These are phyloP conservation scores for Sicyos baderoa DNA, from an alignment of 306 rosid species.

Conservation along the genomic window DNA sequence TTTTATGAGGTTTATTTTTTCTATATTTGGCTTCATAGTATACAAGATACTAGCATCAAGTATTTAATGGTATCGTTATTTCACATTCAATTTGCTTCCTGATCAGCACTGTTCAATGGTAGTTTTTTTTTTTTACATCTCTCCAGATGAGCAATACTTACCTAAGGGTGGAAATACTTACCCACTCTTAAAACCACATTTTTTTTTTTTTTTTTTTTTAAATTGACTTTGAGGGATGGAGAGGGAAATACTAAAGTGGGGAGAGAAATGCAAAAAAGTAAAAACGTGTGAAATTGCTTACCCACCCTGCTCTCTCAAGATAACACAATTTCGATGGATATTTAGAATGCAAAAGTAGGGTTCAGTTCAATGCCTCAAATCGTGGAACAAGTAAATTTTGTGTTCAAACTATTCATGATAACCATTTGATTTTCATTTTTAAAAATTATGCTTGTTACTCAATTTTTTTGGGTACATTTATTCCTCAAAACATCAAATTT, in stretches of 20 bases:
- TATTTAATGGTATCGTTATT: not conserved
- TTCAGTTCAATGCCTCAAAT: not conserved
- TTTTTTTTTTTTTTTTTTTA: too few relatives aligned
- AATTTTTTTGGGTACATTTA: not conserved
- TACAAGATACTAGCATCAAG: not conserved
- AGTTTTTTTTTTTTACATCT: not conserved
- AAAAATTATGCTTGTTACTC: not conserved
- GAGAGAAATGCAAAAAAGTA: too few relatives aligned
- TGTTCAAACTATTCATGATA: not conserved
- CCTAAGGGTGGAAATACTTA: too few relatives aligned
- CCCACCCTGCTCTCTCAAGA: constrained; percentile 3
- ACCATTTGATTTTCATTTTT: not conserved
- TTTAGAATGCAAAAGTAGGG: not conserved
- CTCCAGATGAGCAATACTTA: too few relatives aligned
- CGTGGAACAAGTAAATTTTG: not conserved
- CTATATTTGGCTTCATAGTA: not conserved
- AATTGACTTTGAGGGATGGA: too few relatives aligned
- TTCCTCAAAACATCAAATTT: not conserved
- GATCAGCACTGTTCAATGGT: not conserved
- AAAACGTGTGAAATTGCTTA: too few relatives aligned
- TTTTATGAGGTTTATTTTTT: not conserved
- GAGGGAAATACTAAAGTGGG: too few relatives aligned
- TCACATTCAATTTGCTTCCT: not conserved
- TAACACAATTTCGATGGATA: not conserved
- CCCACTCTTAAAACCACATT: too few relatives aligned